phyloP scores from a whole-genome alignment of 257 asterid genomes.

The Thymus quinquecostatus region DNA sequence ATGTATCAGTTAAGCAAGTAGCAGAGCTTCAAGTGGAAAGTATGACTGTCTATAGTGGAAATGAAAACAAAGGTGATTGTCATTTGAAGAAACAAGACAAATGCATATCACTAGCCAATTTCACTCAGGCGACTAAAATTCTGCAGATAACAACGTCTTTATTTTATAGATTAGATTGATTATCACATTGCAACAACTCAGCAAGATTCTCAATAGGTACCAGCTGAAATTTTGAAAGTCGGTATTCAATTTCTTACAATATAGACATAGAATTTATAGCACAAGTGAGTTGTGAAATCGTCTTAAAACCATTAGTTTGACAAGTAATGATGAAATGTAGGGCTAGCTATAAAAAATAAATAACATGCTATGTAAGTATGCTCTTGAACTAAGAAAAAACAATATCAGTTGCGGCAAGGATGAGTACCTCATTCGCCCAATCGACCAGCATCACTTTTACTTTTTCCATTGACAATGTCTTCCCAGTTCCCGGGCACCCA shows the following conservation, averaged over 20 bases:
- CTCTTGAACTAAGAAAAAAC: neutral
- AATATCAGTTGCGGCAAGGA: constrained; percentile 6
- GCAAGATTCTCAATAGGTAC: neutral
- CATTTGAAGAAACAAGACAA: constrained; percentile 1
- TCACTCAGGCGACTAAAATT: neutral
- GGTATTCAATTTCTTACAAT: neutral
- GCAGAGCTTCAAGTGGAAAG: too few species aligned
- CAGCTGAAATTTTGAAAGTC: constrained; percentile 9
- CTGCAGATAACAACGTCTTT: neutral
- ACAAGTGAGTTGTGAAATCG: neutral
- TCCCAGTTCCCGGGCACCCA: constrained; percentile 99
- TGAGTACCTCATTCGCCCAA: constrained; percentile 82
- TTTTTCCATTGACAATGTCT: constrained; percentile 78
- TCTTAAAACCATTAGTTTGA: neutral
- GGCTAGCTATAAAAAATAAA: neutral
- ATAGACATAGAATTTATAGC: neutral
- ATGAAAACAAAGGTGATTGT: neutral
- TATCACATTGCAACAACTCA: neutral
- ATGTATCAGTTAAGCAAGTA: too few species aligned
- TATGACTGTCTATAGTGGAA: neutral
- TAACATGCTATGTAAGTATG: neutral
- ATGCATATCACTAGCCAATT: neutral
- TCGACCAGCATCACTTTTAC: constrained; percentile 53
- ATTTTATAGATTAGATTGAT: neutral
- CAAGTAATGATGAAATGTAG: neutral